phyloP scores from a whole-genome alignment of 805 yeast species.

The Lipomyces mesembrius region DNA sequence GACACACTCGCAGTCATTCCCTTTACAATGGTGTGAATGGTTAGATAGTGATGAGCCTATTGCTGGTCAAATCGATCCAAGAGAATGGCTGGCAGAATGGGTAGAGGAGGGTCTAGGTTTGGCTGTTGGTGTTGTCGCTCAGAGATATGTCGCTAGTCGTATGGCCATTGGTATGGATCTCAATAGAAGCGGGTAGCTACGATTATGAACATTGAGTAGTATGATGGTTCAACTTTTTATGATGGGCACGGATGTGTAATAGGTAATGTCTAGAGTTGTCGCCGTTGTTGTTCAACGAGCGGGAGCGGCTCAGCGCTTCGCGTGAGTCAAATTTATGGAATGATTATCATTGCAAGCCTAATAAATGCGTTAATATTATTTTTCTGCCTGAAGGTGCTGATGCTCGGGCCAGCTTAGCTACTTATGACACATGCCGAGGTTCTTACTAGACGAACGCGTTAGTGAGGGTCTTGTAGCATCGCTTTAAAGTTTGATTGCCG shows the following conservation, averaged over 20 bases:
- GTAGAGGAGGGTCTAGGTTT: conserved; percentile 75
- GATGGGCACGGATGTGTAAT: neutral
- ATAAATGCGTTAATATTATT: neutral
- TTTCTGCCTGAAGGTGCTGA: no score
- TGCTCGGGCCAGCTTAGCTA: no score
- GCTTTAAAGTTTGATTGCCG: neutral
- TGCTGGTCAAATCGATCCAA: conserved; percentile 50
- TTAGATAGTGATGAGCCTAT: conserved; percentile 52
- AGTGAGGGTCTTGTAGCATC: neutral
- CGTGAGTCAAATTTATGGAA: neutral
- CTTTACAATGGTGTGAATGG: conserved; percentile 92
- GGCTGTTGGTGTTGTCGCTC: conserved; percentile 85
- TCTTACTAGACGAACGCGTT: no score
- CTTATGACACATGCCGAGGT: no score
- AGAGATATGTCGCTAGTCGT: conserved; percentile 84
- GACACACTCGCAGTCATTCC: conserved; percentile 87
- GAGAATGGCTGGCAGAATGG: conserved; percentile 83
- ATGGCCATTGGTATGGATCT: conserved; percentile 61
- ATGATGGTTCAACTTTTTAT: neutral
- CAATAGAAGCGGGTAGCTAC: conserved; percentile 2
- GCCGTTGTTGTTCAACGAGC: neutral
- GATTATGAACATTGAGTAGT: neutral
- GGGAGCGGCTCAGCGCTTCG: neutral
- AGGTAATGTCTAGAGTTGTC: neutral
- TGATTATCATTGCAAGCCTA: neutral